phyloP scores from a whole-genome alignment of 1,284 basidiomycete species.

The Fomitopsis palustris region DNA sequence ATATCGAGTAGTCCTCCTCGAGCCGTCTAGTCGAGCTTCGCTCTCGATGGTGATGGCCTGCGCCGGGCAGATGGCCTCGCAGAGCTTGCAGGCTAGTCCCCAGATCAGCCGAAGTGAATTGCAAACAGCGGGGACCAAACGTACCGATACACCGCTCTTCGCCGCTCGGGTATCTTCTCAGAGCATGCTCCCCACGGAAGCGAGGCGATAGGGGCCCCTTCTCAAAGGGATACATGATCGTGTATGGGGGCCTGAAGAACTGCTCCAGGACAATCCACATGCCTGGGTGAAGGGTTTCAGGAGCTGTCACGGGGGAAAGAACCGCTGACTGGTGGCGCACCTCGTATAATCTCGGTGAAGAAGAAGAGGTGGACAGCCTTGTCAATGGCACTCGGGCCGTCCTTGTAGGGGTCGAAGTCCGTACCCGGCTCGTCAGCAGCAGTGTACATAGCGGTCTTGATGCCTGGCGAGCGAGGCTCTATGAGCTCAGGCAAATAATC shows the following conservation, averaged over 20 bases:
- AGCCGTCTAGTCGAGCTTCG: conserved; percentile 94
- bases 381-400: conserved; percentile 86
- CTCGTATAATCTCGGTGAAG: conserved; percentile 97
- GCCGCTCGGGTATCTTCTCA: conserved; percentile 95
- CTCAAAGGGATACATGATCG: conserved; percentile 98
- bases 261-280: conserved; percentile 99
- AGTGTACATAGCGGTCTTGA: conserved; percentile 37
- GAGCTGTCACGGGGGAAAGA: background rate
- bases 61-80: conserved; percentile 98
- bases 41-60: conserved; percentile 99
- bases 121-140: conserved; percentile 19
- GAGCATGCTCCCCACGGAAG: conserved; percentile 99
- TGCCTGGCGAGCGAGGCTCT: conserved; percentile 27
- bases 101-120: conserved; percentile 1
- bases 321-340: conserved; percentile 42
- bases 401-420: conserved; percentile 63
- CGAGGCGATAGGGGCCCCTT: conserved; percentile 97
- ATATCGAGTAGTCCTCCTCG: conserved; percentile 96
- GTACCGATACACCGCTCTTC: conserved; percentile 98
- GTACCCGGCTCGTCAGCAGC: conserved; percentile 45
- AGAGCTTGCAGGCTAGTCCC: conserved; percentile 90
- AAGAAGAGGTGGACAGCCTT: conserved; percentile 98
- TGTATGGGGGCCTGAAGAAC: conserved; percentile 97
- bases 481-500: conserved; percentile 9
- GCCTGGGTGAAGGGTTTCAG: conserved; percentile 45